Percentiles rank a stretch among this genome's conserved stretches.
These are phyloP conservation scores for Populus pruinosa DNA, from an alignment of 345 rosid species.

Conservation along the genomic window DNA sequence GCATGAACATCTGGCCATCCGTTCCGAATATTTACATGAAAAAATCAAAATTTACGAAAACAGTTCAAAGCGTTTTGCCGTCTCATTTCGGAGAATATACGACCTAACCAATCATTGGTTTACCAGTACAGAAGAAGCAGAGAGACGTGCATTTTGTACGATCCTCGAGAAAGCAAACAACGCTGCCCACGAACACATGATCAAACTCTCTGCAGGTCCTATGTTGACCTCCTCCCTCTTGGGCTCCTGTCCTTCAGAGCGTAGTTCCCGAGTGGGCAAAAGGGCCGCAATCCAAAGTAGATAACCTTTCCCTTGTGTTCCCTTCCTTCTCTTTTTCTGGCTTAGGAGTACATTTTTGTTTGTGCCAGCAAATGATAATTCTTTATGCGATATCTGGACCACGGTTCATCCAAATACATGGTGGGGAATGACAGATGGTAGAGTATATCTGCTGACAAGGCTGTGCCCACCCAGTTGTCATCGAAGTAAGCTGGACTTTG, in stretches of 20 bases:
- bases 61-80: neutral
- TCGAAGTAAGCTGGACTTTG: neutral
- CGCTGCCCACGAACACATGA: neutral
- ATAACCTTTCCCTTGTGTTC: neutral
- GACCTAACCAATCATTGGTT: slow-evolving; percentile 8
- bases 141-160: neutral
- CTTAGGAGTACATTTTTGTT: neutral
- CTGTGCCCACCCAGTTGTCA: neutral
- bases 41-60: neutral
- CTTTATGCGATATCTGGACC: no score
- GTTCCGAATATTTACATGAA: neutral
- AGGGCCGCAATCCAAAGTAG: neutral
- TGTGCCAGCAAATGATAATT: neutral
- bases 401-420: no score
- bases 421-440: no score
- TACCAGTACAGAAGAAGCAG: neutral
- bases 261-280: neutral
- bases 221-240: neutral
- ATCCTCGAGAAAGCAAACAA: neutral
- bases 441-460: neutral
- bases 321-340: neutral
- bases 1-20: neutral
- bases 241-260: neutral
- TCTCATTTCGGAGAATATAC: neutral
- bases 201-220: no score